These are phyloP conservation scores for Tylopilus balloui DNA, from an alignment of 768 basidiomycete species.

Conservation along the genomic window DNA sequence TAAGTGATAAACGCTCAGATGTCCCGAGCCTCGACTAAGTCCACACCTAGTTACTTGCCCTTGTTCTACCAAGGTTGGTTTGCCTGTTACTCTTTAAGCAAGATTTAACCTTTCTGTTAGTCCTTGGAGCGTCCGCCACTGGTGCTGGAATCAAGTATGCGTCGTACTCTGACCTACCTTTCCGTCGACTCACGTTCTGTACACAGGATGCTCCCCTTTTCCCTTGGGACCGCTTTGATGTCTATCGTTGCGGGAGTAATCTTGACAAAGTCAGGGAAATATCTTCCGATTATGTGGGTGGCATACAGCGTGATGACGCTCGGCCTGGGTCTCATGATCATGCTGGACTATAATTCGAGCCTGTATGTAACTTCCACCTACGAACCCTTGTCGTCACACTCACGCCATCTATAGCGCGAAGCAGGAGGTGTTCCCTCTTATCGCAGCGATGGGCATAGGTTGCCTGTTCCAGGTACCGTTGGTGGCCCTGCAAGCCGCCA, in stretches of 20 bases:
- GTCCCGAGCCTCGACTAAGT: background rate
- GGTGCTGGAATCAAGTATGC: constrained; percentile 59
- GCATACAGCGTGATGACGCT: constrained; percentile 53
- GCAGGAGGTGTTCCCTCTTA: constrained; percentile 59
- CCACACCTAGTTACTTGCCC: constrained; percentile 50
- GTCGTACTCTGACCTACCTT: background rate
- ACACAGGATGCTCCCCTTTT: constrained; percentile 68
- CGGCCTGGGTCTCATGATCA: constrained; percentile 73
- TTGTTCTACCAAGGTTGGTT: constrained; percentile 59
- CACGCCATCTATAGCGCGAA: constrained; percentile 41
- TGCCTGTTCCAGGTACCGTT: constrained; percentile 64
- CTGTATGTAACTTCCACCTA: constrained; percentile 6
- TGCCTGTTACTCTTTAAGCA: background rate
- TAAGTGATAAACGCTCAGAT: constrained; percentile 7
- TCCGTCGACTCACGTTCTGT: background rate
- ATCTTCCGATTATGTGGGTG: constrained; percentile 60
- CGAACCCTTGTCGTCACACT: background rate
- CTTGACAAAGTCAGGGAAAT: constrained; percentile 53
- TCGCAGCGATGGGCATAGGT: constrained; percentile 64
- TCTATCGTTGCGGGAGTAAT: constrained; percentile 56
- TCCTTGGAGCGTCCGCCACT: constrained; percentile 71
- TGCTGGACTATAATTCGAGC: constrained; percentile 53
- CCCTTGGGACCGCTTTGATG: constrained; percentile 51
- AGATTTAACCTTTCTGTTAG: constrained; percentile 22
- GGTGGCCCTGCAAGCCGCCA: constrained; percentile 76